Base-by-base conservation (phyloP, 2,329 filamentous ascomycete species). In the Cladobotryum protrusum region DNA sequence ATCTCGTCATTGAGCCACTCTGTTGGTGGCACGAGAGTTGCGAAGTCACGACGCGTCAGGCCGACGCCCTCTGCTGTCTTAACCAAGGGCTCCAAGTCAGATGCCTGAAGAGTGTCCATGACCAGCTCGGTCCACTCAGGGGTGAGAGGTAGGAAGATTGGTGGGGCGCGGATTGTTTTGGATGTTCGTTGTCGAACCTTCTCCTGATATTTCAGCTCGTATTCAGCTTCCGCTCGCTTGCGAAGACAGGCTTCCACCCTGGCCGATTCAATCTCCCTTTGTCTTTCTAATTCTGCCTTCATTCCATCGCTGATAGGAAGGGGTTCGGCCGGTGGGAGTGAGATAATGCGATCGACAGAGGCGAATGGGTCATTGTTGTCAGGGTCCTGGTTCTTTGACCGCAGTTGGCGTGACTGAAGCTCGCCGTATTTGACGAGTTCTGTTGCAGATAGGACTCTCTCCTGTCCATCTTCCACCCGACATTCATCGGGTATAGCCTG, bases 1-100 rank as follows among this genome's bases (percentile, higher is more conserved):
- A 86, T 79, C 57, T 87, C 83, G 63, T 91, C 87, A 55, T 91
- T 90, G 6, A 92, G 75, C 87, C 87, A 92, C 24, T 72, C 73
- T 1, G 67, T 72, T 8, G 70, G 64, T 15, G 72, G 71, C 14
- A 85, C 72, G 7, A 90, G 67, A 43, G 76, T 84, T n/a, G 68
- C 71, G 58, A 89, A 84, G 60, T 88, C 85, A 47, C 80, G 77
- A 6, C 60, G 62, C 29, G 60, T 59, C 14, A 87, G 66, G 12
- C 76, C 70, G 3, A 71, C 71, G 1, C 76, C 75, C 53, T 78
- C 76, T 6, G 68, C 65, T 9, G 76, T 75, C 47, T 63, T 72
- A 50, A 71, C 72, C 45, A 80, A 63, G 44, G 64, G 65, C 4
- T 29, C 15, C 7, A 17, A 11, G 17, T 41, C 37, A 13, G 37